phyloP scores from a whole-genome alignment of 164 flowering plant species.

The Annona cherimola region DNA sequence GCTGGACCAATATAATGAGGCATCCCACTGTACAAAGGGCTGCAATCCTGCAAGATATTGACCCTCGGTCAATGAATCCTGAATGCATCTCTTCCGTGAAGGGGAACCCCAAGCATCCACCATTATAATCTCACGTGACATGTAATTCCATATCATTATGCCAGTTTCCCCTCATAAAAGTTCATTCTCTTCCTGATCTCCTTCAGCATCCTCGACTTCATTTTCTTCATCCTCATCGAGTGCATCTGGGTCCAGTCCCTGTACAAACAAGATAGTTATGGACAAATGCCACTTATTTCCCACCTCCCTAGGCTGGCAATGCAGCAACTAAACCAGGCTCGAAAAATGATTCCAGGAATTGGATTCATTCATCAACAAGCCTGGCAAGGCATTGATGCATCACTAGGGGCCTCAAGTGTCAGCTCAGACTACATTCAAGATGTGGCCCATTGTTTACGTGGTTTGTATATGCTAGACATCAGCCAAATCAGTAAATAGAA shows the following conservation, averaged over 20 bases:
- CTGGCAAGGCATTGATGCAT: too few species aligned
- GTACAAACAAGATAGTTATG: conserved; percentile 8
- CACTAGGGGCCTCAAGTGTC: too few species aligned
- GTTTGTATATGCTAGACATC: too few species aligned
- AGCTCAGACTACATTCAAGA: too few species aligned
- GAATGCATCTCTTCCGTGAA: not conserved
- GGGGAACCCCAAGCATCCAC: not conserved
- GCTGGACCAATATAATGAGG: not conserved
- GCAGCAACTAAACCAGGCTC: not conserved
- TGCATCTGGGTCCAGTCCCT: conserved; percentile 99
- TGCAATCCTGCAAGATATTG: too few species aligned
- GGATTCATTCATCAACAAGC: not conserved
- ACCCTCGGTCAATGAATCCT: too few species aligned
- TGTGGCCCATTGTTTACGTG: too few species aligned
- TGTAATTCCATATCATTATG: not conserved
- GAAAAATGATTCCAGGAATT: not conserved
- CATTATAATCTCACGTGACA: not conserved
- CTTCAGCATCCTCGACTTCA: conserved; percentile 87
- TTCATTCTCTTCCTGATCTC: conserved; percentile 76
- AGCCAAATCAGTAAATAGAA: not conserved
- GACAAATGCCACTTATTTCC: not conserved
- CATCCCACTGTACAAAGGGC: not conserved
- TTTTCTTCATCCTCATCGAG: conserved; percentile 96
- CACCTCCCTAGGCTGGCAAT: not conserved
- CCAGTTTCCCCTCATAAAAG: conserved; percentile 33